A percentile compares a stretch with the other conserved stretches of the same genome.
phyloP scores from a whole-genome alignment of 208 protist species.

The Leishmania amazonensis region DNA sequence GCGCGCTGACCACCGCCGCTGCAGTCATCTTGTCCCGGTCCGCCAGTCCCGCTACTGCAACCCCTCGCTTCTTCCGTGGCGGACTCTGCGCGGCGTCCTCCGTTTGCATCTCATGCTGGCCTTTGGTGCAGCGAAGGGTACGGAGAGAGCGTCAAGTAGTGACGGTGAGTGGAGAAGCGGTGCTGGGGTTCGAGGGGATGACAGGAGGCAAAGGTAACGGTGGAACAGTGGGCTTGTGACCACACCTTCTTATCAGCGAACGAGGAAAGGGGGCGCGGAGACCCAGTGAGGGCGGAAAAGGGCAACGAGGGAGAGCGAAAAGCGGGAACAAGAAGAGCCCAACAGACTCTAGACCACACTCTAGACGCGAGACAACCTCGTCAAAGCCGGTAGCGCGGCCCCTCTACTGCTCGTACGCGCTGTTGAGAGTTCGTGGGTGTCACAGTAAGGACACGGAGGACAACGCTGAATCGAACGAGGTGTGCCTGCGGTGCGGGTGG shows the following conservation, averaged over 20 bases:
- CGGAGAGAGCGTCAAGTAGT: not conserved
- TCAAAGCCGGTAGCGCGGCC: not conserved
- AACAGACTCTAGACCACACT: not conserved
- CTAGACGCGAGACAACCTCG: not conserved
- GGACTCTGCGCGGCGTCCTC: constrained; percentile 5
- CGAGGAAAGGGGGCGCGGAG: not conserved
- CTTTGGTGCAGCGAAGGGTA: not conserved
- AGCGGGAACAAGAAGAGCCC: not conserved
- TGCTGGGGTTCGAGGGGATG: not conserved
- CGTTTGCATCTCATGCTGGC: not conserved
- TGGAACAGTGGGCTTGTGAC: not conserved
- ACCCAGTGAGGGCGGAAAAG: not conserved
- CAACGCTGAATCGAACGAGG: not conserved
- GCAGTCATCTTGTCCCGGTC: constrained; percentile 5
- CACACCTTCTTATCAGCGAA: constrained; percentile 4
- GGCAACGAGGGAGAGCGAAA: not conserved
- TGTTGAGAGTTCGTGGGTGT: not conserved
- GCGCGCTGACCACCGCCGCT: not conserved
- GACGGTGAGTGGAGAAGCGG: not conserved
- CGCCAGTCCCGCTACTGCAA: not conserved
- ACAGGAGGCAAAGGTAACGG: not conserved
- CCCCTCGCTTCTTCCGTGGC: constrained; percentile 14
- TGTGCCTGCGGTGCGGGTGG: not conserved
- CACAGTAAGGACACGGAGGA: not conserved
- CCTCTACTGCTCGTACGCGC: not conserved